These are phyloP conservation scores for Ampelomyces quisqualis DNA, from an alignment of 2,329 filamentous ascomycete genomes.

Conservation along the genomic window DNA sequence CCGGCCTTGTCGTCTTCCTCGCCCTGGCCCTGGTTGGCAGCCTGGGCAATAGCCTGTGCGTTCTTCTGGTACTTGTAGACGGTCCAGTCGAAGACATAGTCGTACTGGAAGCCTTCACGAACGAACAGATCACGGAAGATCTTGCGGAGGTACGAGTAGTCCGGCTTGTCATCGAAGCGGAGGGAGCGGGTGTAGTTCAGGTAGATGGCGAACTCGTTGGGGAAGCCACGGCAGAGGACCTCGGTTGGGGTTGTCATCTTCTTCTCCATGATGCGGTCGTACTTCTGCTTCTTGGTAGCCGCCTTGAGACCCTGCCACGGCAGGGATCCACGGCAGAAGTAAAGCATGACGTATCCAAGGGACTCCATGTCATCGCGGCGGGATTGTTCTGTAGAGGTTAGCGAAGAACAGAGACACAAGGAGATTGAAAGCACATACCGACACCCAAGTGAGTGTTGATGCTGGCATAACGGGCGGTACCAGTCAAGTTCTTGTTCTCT, in stretches of 20 bases:
- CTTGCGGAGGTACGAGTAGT: constrained; percentile 99
- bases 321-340: constrained; percentile 98
- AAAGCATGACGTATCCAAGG: constrained; percentile 98
- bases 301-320: constrained; percentile 99
- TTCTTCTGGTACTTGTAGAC: constrained; percentile 99
- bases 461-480: constrained; percentile 95
- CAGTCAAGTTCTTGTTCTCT: constrained; percentile 99
- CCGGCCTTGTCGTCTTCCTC: constrained; percentile 76
- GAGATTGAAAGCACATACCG: constrained; percentile 54
- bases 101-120: constrained; percentile 98
- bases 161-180: constrained; percentile 98
- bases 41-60: constrained; percentile 87
- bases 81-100: constrained; percentile 99
- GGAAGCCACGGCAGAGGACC: constrained; percentile 97
- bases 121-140: constrained; percentile 99
- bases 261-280: constrained; percentile 99
- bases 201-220: constrained; percentile 99
- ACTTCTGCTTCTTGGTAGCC: constrained; percentile 99
- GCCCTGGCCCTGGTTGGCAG: constrained; percentile 64
- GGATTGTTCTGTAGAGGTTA: constrained; percentile 72
- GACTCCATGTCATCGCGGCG: constrained; percentile 99
- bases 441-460: constrained; percentile 99
- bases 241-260: constrained; percentile 99
- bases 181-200: constrained; percentile 98
- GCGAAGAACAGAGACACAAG: constrained; percentile 2